Conservation (phyloP, 1,284 basidiomycete genomes). For the Hemileia vastatrix region DNA sequence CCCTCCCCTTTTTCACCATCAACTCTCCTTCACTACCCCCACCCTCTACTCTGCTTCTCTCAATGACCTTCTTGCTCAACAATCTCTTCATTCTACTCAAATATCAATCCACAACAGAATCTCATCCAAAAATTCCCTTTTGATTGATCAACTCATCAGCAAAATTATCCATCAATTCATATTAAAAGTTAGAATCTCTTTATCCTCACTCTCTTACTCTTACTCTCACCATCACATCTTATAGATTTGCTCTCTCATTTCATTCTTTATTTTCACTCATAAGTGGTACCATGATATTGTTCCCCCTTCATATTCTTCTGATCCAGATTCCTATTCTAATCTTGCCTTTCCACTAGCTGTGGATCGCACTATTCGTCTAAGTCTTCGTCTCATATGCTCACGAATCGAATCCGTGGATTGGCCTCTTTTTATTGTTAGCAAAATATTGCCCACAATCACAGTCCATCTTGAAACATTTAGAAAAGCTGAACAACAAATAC, state of each 20-base stretch:
- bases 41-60: too few species aligned
- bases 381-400: slow-evolving; percentile 54
- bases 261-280: not conserved
- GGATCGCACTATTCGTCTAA: slow-evolving; percentile 61
- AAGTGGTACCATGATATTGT: slow-evolving; percentile 14
- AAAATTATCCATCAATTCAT: too few species aligned
- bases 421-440: slow-evolving; percentile 65
- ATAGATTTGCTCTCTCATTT: not conserved
- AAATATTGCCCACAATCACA: slow-evolving; percentile 74
- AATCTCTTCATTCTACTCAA: too few species aligned
- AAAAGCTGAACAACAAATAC: slow-evolving; percentile 37
- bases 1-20: too few species aligned
- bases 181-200: too few species aligned
- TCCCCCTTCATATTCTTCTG: not conserved
- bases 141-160: too few species aligned
- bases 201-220: too few species aligned
- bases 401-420: slow-evolving; percentile 60
- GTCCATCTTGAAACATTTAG: slow-evolving; percentile 79
- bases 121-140: too few species aligned
- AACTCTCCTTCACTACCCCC: too few species aligned
- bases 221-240: not conserved
- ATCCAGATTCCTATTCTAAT: slow-evolving; percentile 4
- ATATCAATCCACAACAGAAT: too few species aligned
- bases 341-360: slow-evolving; percentile 78
- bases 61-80: too few species aligned